Evolutionary conservation across 306 rosid species (phyloP), one percentile per base, ranked within the genome.

Genomic region (Pterocarpus macrocarpus): DNA sequence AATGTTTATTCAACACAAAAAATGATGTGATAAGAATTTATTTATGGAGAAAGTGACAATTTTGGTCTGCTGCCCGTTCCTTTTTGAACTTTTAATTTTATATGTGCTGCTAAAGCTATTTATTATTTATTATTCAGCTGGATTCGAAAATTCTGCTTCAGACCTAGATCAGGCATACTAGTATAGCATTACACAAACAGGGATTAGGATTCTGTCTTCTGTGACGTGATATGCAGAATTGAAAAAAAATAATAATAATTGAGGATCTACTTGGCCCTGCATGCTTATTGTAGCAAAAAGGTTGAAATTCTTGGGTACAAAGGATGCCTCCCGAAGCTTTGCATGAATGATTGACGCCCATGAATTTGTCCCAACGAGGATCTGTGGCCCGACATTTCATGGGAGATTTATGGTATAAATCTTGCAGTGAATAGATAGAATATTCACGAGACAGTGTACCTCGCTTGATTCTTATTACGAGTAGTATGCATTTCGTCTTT

Each of bases 1-100:
- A 82, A 79, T 75, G 77, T 71, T 67, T 32, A 53, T 47, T 47
- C 82, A 50, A 47, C 75, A 9, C 73, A 73, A 35, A 52, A 66
- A 39, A 66, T 45, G 15, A 69, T 44, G 56, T 66, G 68, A 62
- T 30, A 4, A 16, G 4, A 75, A 69, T 34, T 53, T 53, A 15
- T 38, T 16, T 79, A 41, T 16, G 36, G 67, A 28, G 74, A 52
- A 17, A 12, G 77, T 49, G 30, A 52, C 6, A 11, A 30, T 36
- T 30, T 5, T 36, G 5, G 55, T 34, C 30, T 32, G 36, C 15
- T 49, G 41, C 34, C 1, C 11, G 39, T 8, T 49, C 39, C 34
- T 38, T 82, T 81, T 47, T 45, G 35, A 39, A 61, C 47, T n/a
- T 12, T 30, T 22, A 17, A 8, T 67, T 75, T 69, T 38, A 28